Base-by-base conservation (phyloP, 75 land plant genomes). In the Selaginella moellendorffii region DNA sequence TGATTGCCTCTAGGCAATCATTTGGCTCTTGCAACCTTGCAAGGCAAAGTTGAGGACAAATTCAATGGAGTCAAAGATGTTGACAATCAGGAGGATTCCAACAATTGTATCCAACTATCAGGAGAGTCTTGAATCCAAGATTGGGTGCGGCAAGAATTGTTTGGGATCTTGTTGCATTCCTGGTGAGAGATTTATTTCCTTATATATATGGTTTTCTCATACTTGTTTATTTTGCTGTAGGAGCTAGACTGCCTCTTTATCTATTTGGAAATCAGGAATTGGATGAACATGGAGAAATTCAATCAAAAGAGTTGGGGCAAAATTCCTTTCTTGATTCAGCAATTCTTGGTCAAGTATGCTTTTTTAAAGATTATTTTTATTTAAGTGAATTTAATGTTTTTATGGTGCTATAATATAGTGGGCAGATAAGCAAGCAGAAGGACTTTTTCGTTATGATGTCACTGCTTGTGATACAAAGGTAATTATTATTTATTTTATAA, bases 381-480 rank as follows among this genome's bases (percentile, higher is more conserved):
- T 5, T 36, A 36, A 5, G 5, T 36, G 46, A 5, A 36, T 36
- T 14, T 36, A 36, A 36, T 36, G 14, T 36, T 36, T 36, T 36
- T 36, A 36, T 14, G 46, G 5, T 36, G n/a, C n/a, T n/a, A n/a
- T n/a, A n/a, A n/a, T n/a, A n/a, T 36, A 93, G 98, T 93, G 98
- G 98, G 96, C 83, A 70, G 90, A 93, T 28, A 73, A 96, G 2
- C 66, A 76, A 79, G 67, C 64, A 17, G 74, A 77, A 54, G 98
- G 98, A 2, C 80, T 93, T 22, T 93, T 93, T 65, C 90, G 96
- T 59, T 90, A 93, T 69, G 98, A 93, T 68, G 96, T 93, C 27
- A 83, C 90, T 53, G 75, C 85, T 22, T 93, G 96, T 56, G 90
- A 88, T 68, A 93, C 96, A 14, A 93, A 86, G 90, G 98, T 87